Conservation (phyloP, 148 eudicot species). For the Cornus florida region DNA sequence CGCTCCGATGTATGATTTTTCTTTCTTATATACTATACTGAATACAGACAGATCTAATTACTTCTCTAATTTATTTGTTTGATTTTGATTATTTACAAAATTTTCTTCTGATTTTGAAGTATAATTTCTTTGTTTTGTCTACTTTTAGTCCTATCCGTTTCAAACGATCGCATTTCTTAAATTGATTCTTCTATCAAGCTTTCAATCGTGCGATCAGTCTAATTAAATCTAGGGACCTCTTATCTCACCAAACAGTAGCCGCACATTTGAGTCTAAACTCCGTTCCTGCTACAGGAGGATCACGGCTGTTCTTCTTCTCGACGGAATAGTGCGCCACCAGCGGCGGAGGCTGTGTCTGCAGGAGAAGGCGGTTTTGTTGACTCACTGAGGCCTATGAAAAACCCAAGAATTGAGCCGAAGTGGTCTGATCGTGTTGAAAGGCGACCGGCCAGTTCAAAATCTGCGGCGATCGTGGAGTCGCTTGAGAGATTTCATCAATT, state of each 20-base stretch:
- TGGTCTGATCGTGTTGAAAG: not conserved
- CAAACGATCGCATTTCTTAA: not conserved
- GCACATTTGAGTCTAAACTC: no score
- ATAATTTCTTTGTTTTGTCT: not conserved
- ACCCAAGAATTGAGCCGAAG: not conserved
- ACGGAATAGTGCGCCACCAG: not conserved
- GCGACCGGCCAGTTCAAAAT: not conserved
- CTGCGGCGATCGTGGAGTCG: constrained; percentile 2
- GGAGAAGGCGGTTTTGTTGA: constrained; percentile 5
- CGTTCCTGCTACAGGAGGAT: constrained; percentile 26
- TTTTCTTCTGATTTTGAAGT: not conserved
- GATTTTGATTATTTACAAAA: not conserved
- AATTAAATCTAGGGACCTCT: no score
- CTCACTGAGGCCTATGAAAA: constrained; percentile 24
- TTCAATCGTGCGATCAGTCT: not conserved
- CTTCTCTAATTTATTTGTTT: not conserved
- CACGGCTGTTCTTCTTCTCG: constrained; percentile 14
- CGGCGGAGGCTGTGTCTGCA: not conserved
- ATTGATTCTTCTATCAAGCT: not conserved
- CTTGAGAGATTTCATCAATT: constrained; percentile 6
- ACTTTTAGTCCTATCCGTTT: not conserved
- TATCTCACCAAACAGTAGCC: not conserved
- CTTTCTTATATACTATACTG: constrained; percentile 2
- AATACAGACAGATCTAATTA: not conserved
- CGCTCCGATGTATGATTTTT: constrained; percentile 24